phyloP scores from a whole-genome alignment of 202 grass and related monocot genomes.

The Schoenoplectus tabernaemontani region DNA sequence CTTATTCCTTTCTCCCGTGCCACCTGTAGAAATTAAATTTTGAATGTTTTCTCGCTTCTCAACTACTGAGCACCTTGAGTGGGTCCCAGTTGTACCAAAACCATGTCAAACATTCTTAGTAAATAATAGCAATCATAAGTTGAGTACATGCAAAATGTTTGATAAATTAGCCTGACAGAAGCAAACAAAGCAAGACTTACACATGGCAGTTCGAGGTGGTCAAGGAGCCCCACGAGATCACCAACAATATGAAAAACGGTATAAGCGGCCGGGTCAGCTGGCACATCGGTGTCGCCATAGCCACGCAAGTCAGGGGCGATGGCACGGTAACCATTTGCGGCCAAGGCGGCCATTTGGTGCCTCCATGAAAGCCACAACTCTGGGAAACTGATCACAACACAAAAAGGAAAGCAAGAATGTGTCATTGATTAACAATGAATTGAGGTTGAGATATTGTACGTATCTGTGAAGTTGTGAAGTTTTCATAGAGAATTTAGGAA shows the following conservation, averaged over 20 bases:
- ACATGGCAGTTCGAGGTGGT: slow-evolving; percentile 36
- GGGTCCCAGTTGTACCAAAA: background rate
- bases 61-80: too few relatives aligned
- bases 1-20: too few relatives aligned
- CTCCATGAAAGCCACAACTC: slow-evolving; percentile 68
- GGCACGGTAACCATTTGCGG: slow-evolving; percentile 37
- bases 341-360: slow-evolving; percentile 48
- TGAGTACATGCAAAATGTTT: background rate
- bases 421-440: background rate
- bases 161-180: background rate
- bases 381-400: slow-evolving; percentile 49
- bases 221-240: slow-evolving; percentile 31
- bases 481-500: background rate
- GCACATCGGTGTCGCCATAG: slow-evolving; percentile 39
- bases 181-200: background rate
- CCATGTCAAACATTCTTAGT: too few relatives aligned
- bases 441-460: background rate
- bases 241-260: slow-evolving; percentile 43
- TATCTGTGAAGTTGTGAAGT: background rate
- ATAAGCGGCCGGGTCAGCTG: slow-evolving; percentile 26
- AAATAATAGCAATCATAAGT: too few relatives aligned
- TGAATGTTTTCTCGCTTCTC: too few relatives aligned
- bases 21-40: too few relatives aligned
- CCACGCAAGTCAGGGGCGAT: slow-evolving; percentile 50
- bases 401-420: too few relatives aligned